Evolutionary conservation across 176 grass and related monocot genomes (phyloP).

Genomic region (Oryza officinalis): DNA sequence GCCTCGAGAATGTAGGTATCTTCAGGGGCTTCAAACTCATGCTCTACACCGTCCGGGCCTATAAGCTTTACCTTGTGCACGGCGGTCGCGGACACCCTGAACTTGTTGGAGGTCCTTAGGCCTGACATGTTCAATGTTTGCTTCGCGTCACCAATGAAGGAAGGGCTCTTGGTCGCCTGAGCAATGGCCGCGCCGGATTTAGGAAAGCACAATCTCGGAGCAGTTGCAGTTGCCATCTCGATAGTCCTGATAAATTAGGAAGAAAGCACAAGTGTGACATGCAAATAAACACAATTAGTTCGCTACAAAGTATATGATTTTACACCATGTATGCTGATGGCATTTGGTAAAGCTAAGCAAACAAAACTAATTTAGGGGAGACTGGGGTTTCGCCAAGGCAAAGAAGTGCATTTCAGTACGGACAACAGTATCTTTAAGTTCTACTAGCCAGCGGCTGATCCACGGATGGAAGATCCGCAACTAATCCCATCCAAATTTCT

Average conservation of each 20-base stretch:
- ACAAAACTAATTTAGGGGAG: background rate
- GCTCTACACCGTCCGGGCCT: constrained; percentile 39
- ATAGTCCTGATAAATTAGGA: background rate
- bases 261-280: background rate
- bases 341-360: constrained; percentile 5
- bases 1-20: constrained; percentile 70
- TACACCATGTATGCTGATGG: background rate
- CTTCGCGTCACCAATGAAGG: background rate
- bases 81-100: constrained; percentile 30
- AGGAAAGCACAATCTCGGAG: constrained; percentile 26
- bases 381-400: background rate
- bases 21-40: constrained; percentile 65
- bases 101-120: constrained; percentile 19
- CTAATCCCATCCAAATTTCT: background rate
- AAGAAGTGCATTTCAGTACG: background rate
- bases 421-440: too few species aligned
- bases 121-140: background rate
- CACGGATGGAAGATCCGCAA: too few species aligned
- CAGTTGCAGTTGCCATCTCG: constrained; percentile 43
- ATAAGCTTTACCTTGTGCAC: constrained; percentile 63
- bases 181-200: background rate
- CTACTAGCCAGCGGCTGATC: background rate
- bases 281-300: background rate
- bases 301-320: background rate
- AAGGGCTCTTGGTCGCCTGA: constrained; percentile 20